phyloP scores from a whole-genome alignment of 768 basidiomycete genomes.

The Leccinum longicurvipes region DNA sequence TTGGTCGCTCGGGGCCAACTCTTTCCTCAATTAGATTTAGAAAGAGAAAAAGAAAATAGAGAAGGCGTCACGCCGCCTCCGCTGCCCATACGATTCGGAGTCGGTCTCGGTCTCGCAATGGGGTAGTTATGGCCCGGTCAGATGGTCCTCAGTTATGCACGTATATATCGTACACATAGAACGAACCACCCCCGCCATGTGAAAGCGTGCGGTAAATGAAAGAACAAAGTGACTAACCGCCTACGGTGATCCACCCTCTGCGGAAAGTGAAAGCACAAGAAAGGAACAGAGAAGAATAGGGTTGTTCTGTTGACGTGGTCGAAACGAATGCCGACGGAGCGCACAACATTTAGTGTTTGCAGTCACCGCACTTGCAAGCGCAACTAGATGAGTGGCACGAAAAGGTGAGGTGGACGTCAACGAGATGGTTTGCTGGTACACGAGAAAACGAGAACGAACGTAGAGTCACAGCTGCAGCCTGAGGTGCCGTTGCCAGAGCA shows the following conservation, averaged over 20 bases:
- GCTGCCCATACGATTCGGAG: too few relatives aligned
- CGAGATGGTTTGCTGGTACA: not conserved
- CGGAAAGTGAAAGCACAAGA: not conserved
- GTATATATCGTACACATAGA: not conserved
- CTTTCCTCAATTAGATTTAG: too few relatives aligned
- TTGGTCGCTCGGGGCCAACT: not conserved
- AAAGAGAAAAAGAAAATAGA: too few relatives aligned
- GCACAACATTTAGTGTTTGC: constrained; percentile 12
- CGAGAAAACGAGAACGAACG: not conserved
- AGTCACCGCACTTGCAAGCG: constrained; percentile 16
- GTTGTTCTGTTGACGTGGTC: not conserved
- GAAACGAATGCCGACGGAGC: not conserved
- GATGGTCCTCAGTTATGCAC: too few relatives aligned
- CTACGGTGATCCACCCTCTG: not conserved
- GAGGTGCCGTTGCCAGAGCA: constrained; percentile 3
- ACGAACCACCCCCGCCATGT: not conserved
- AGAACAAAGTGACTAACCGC: not conserved
- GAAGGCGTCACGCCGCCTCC: too few relatives aligned
- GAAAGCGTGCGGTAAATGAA: not conserved
- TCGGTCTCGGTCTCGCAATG: too few relatives aligned
- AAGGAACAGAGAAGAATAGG: too few relatives aligned
- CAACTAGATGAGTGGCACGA: constrained; percentile 5
- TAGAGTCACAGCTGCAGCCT: constrained; percentile 14
- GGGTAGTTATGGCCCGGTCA: too few relatives aligned
- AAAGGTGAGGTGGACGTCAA: not conserved